Percentiles rank a stretch among this genome's conserved stretches.
Evolutionary conservation across 148 eudicot genomes (phyloP).

Genomic region (Polygonum maritimum): DNA sequence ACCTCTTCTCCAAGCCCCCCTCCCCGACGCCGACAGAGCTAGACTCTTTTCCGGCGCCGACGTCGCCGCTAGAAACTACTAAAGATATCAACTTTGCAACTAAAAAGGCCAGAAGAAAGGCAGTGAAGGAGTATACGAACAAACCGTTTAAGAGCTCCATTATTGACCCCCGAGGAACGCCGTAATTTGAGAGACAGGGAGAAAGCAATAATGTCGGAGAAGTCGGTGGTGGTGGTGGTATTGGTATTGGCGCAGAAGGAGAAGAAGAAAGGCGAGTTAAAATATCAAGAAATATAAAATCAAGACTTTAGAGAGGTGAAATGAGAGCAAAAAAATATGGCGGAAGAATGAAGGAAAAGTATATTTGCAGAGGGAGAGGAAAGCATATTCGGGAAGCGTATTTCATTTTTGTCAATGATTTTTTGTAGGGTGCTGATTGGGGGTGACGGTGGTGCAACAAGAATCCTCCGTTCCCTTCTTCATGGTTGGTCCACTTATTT

Average conservation of each 20-base stretch:
- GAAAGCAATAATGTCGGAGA: slow-evolving; percentile 5
- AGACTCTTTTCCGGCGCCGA: neutral
- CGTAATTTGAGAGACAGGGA: neutral
- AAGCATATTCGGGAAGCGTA: slow-evolving; percentile 4
- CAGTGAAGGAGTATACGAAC: slow-evolving; percentile 21
- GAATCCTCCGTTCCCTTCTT: too few species aligned
- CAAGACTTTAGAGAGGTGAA: neutral
- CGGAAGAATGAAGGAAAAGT: neutral
- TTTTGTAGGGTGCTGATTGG: neutral
- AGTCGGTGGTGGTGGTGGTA: slow-evolving; percentile 2
- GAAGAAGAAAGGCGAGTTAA: slow-evolving; percentile 5
- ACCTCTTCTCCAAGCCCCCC: slow-evolving; percentile 14
- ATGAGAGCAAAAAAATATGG: neutral
- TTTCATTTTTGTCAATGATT: slow-evolving; percentile 3
- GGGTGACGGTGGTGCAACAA: neutral
- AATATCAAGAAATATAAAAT: neutral
- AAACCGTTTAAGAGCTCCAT: slow-evolving; percentile 36
- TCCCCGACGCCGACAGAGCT: slow-evolving; percentile 1
- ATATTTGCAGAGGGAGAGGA: slow-evolving; percentile 6
- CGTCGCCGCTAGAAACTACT: slow-evolving; percentile 4
- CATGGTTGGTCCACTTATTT: too few species aligned
- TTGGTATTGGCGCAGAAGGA: neutral
- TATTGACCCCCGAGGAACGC: neutral
- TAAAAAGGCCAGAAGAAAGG: slow-evolving; percentile 24
- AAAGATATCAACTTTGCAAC: slow-evolving; percentile 26